Conservation (phyloP, 768 basidiomycete genomes). For the Tulasnella sp. region DNA sequence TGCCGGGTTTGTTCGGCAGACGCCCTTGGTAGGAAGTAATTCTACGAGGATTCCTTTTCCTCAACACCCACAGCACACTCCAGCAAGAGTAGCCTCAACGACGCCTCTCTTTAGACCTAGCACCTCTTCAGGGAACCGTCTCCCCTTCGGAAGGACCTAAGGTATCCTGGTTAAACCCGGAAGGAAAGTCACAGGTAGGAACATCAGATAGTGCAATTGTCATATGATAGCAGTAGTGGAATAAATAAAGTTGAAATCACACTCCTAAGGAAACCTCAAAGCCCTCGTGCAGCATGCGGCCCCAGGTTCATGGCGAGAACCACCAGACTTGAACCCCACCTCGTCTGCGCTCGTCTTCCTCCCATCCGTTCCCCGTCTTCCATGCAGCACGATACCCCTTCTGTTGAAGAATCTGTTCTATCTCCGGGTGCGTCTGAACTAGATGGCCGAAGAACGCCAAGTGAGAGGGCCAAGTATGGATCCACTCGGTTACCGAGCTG, state of each 20-base stretch:
- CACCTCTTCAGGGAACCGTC: not conserved
- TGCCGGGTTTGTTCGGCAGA: not conserved
- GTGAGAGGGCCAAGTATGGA: constrained; percentile 76
- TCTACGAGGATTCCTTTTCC: not conserved
- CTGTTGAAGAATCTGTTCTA: constrained; percentile 47
- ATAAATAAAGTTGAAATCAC: not conserved
- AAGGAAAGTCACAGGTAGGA: not conserved
- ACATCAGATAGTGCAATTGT: not conserved
- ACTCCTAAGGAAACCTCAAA: not conserved
- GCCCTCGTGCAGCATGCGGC: not conserved
- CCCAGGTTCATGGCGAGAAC: not conserved
- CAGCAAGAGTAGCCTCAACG: not conserved
- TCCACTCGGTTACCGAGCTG: constrained; percentile 43
- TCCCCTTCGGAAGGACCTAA: not conserved
- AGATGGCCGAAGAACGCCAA: constrained; percentile 82
- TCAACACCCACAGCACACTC: not conserved
- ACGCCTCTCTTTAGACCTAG: not conserved
- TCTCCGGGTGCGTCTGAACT: constrained; percentile 44
- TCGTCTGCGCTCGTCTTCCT: constrained; percentile 66
- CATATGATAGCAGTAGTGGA: not conserved
- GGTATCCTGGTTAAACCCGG: not conserved
- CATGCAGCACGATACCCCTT: constrained; percentile 65
- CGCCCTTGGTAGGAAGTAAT: not conserved
- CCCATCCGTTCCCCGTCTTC: constrained; percentile 62
- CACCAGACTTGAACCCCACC: constrained; percentile 71